These are phyloP conservation scores for Pseudodiploospora longispora DNA, from an alignment of 2,329 filamentous ascomycete genomes.

Conservation along the genomic window DNA sequence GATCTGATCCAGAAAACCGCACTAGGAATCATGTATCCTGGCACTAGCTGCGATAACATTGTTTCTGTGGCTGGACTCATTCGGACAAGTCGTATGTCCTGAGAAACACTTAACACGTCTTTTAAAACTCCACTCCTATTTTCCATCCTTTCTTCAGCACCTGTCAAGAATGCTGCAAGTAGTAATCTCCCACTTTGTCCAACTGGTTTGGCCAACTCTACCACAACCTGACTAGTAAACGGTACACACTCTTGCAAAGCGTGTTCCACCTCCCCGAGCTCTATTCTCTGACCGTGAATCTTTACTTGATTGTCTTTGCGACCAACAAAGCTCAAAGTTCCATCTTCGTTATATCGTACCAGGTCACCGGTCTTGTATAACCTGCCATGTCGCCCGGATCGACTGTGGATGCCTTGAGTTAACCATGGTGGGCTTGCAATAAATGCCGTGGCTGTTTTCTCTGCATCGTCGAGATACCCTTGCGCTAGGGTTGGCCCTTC, in stretches of 20 bases:
- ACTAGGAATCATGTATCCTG: conserved; percentile 2
- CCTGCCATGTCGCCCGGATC: conserved; percentile 11
- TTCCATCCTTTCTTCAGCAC: too few species aligned
- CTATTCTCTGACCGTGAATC: conserved; percentile 41
- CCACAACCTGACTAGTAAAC: too few species aligned
- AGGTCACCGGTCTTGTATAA: conserved; percentile 18
- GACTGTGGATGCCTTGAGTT: conserved; percentile 10
- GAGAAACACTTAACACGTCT: too few species aligned
- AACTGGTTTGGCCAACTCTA: too few species aligned
- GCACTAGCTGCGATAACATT: neutral
- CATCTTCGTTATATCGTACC: conserved; percentile 21
- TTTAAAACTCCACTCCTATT: too few species aligned
- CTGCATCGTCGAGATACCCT: conserved; percentile 1
- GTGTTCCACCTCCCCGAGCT: conserved; percentile 8
- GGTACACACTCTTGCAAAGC: neutral
- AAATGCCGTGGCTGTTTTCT: conserved; percentile 2
- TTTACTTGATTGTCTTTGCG: conserved; percentile 50
- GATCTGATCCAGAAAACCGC: neutral
- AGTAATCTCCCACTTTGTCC: too few species aligned
- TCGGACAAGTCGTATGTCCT: too few species aligned
- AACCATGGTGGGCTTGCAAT: neutral
- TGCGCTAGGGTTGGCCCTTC: conserved; percentile 5
- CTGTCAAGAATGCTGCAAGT: too few species aligned
- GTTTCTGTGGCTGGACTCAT: too few species aligned
- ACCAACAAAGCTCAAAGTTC: conserved; percentile 32